phyloP scores from a whole-genome alignment of 2,329 filamentous ascomycete species.

The Beauveria sp. region DNA sequence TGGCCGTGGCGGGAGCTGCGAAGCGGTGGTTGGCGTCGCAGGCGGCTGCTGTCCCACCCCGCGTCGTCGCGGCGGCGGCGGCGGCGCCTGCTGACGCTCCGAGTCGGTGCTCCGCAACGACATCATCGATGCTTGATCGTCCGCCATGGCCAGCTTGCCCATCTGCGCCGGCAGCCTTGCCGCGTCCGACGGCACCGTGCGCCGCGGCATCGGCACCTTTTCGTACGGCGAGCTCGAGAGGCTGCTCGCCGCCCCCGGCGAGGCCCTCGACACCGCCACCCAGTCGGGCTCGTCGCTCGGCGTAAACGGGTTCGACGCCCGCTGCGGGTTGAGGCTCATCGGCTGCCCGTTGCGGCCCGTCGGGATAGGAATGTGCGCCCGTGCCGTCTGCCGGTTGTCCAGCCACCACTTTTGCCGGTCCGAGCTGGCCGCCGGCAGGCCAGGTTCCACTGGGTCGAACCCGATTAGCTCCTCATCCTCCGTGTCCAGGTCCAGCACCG shows the following conservation, averaged over 20 bases:
- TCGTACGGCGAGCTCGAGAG: conserved; percentile 54
- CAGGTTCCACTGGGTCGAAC: conserved; percentile 76
- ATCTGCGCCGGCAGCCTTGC: conserved; percentile 38
- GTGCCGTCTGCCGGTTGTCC: conserved; percentile 64
- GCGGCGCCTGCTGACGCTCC: conserved; percentile 18
- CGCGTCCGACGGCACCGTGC: conserved; percentile 44
- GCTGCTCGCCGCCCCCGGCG: conserved; percentile 47
- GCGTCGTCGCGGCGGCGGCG: conserved; percentile 20
- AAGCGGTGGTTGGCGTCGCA: conserved; percentile 20
- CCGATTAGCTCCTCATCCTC: conserved; percentile 76
- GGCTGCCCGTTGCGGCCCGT: conserved; percentile 40
- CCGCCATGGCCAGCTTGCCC: conserved; percentile 34
- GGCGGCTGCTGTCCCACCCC: conserved; percentile 19
- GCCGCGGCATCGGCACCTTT: conserved; percentile 45
- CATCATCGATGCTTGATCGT: conserved; percentile 21
- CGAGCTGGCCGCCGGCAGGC: conserved; percentile 60
- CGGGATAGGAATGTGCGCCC: conserved; percentile 63
- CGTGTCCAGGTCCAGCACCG: conserved; percentile 48
- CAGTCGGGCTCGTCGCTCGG: conserved; percentile 73
- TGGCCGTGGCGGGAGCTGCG: conserved; percentile 24
- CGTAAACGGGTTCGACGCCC: conserved; percentile 75
- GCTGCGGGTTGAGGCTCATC: conserved; percentile 62
- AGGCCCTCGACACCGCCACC: conserved; percentile 52
- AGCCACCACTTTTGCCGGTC: conserved; percentile 66
- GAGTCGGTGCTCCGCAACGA: neutral